Evolutionary conservation across 2,329 filamentous ascomycete species (phyloP).

Genomic region (Fusarium stilboides): DNA sequence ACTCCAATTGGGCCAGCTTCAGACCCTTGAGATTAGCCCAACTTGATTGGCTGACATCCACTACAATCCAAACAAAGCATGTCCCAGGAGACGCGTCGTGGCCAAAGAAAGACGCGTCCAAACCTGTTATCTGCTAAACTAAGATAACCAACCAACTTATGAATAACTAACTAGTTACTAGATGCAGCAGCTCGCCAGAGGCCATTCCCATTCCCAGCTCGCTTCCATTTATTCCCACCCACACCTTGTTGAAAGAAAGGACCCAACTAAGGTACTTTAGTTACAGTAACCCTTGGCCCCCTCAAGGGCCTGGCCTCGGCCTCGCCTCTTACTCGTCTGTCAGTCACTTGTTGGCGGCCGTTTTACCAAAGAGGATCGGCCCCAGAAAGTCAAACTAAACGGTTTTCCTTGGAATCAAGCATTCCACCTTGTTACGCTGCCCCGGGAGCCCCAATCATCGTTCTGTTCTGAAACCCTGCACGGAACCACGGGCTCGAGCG

Average conservation of each 20-base stretch:
- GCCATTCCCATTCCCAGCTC: constrained; percentile 25
- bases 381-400: constrained; percentile 17
- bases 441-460: constrained; percentile 20
- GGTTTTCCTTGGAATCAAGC: constrained; percentile 20
- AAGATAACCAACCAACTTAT: no score
- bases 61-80: constrained; percentile 44
- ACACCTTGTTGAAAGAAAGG: constrained; percentile 17
- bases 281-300: neutral
- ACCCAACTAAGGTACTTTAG: neutral
- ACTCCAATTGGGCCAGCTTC: constrained; percentile 7
- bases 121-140: constrained; percentile 1
- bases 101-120: constrained; percentile 31
- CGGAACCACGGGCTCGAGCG: constrained; percentile 23
- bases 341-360: constrained; percentile 6
- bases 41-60: constrained; percentile 45
- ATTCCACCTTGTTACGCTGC: constrained; percentile 27
- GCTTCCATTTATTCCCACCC: constrained; percentile 21
- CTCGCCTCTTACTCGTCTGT: neutral
- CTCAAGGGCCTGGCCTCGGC: neutral
- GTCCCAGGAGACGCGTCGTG: constrained; percentile 32
- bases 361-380: constrained; percentile 22
- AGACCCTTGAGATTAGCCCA: constrained; percentile 18
- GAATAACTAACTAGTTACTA: neutral
- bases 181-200: constrained; percentile 1
- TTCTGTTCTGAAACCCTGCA: constrained; percentile 23